Conservation (phyloP, 768 basidiomycete genomes). For the Lentinula aciculospora region DNA sequence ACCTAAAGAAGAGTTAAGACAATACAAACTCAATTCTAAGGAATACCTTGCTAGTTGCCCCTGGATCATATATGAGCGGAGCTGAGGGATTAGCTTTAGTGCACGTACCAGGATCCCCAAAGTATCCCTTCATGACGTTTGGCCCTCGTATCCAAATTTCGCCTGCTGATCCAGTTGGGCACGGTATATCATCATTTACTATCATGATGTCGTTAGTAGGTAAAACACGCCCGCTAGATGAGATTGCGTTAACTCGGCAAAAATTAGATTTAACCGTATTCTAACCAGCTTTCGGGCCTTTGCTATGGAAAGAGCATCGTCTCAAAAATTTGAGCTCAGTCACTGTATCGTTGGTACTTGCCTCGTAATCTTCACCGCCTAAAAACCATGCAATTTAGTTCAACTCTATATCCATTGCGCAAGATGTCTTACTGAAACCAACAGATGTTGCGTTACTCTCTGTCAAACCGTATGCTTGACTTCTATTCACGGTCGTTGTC, state of each 20-base stretch:
- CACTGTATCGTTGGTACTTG: background rate
- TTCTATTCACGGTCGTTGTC: background rate
- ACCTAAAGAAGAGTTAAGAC: background rate
- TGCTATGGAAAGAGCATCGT: background rate
- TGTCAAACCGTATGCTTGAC: constrained; percentile 9
- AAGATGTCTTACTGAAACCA: background rate
- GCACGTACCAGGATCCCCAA: constrained; percentile 25
- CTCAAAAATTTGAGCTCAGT: constrained; percentile 14
- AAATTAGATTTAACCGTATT: background rate
- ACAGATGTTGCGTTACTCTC: constrained; percentile 7
- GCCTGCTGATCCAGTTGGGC: constrained; percentile 20
- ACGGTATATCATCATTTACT: constrained; percentile 14
- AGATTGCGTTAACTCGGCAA: background rate
- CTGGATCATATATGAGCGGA: constrained; percentile 12
- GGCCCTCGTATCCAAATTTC: constrained; percentile 25
- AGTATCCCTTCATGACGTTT: constrained; percentile 30
- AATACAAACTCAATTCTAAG: background rate
- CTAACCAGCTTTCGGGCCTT: background rate
- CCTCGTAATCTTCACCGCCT: constrained; percentile 3
- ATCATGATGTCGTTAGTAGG: constrained; percentile 31
- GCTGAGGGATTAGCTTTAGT: no score
- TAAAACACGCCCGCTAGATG: constrained; percentile 25
- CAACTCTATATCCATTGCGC: background rate
- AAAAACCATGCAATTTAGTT: background rate
- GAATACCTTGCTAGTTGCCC: constrained; percentile 12